These are phyloP conservation scores for Solanum medicagineum DNA, from an alignment of 257 asterid species.

Conservation along the genomic window DNA sequence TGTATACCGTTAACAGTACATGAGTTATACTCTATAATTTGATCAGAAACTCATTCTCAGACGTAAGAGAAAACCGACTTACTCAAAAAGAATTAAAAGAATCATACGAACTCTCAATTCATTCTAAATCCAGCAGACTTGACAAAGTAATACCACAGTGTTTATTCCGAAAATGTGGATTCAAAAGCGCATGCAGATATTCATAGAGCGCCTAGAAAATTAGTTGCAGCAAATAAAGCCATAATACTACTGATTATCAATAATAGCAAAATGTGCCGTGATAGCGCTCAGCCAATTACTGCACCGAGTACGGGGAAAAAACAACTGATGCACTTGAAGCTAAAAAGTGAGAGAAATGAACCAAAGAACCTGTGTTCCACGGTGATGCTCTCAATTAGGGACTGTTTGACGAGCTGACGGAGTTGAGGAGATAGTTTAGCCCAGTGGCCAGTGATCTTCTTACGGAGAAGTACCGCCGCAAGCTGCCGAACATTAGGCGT, in stretches of 20 bases:
- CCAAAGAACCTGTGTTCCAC: slow-evolving; percentile 69
- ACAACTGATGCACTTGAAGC: background rate
- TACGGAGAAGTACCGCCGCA: slow-evolving; percentile 93
- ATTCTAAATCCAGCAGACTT: background rate
- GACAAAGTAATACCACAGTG: background rate
- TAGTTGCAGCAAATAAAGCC: background rate
- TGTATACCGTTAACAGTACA: background rate
- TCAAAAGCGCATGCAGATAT: background rate
- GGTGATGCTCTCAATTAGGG: slow-evolving; percentile 86
- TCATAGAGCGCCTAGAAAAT: background rate
- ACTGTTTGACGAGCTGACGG: slow-evolving; percentile 78
- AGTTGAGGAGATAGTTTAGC: slow-evolving; percentile 67
- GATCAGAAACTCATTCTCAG: background rate
- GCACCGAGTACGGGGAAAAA: background rate
- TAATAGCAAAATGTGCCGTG: background rate
- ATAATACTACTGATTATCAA: background rate
- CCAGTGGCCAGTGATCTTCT: slow-evolving; percentile 99
- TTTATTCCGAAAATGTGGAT: background rate
- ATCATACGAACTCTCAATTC: background rate
- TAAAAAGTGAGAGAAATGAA: background rate
- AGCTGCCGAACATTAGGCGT: slow-evolving; percentile 97
- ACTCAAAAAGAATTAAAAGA: background rate
- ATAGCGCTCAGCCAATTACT: background rate
- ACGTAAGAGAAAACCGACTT: background rate
- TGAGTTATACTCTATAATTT: background rate